Base-by-base conservation (phyloP, 2,329 filamentous ascomycete genomes). In the Juglanconis sp. region DNA sequence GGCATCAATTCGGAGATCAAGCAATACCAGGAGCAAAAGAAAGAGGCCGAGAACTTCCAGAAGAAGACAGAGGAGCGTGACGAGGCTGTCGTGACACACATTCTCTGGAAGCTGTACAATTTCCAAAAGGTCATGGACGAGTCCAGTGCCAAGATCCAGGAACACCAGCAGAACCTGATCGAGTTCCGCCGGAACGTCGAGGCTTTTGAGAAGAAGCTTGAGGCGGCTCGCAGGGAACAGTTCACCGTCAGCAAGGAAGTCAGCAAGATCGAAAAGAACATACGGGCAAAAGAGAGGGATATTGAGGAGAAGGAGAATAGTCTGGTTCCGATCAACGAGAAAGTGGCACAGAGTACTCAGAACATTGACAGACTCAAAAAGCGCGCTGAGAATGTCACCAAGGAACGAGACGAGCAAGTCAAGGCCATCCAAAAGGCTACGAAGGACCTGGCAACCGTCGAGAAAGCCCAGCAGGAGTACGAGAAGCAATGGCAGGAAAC, bases 1-100 rank as follows among this genome's bases (percentile, higher is more conserved):
- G 92, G 91, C 52, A 97, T 99, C 77, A 98, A 98, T 73, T 94
- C 92, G 3, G 95, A 99, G 75, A 96, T 99, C 73, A 96, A 95
- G 72, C 92, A 96, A 69, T 99, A 97, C 70, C 90, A 96, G 70
- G 92, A 98, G 72, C 94, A 98, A 75, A 98, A 98, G 77, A 88
- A 87, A 66, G 95, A 98, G 71, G 94, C 94, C 5, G 95, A 99
- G 66, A 94, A 89, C 67, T 99, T 94, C 71, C 90, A 96, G 70
- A 87, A 86, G 65, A 98, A 97, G 75, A 90, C 90, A 1, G 90
- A 95, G 57, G 92, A 98, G 73, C 87, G 91, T 53, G 94, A 99
- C 71, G 85, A 91, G 57, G 95, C 94, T 7, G 90, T 97, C 59
- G 91, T 98, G 58, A 93, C 90, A 1, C 94, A 98, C 66, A 93